phyloP scores from a whole-genome alignment of 23 red algal genomes.

The Gracilaria domingensis region DNA sequence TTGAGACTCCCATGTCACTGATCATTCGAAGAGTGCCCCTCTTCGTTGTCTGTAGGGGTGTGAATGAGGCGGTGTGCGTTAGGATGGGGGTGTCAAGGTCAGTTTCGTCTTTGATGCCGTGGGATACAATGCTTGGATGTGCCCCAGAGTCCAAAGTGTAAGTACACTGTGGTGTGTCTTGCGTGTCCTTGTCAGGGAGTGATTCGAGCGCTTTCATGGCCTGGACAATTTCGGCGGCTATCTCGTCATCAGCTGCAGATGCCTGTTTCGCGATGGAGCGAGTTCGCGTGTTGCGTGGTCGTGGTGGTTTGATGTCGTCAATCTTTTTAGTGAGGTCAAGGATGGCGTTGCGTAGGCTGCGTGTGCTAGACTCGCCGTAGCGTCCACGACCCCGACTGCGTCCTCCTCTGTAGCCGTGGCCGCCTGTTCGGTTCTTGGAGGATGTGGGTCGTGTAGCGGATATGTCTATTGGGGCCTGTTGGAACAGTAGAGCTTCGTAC shows the following conservation, averaged over 20 bases:
- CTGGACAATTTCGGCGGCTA: background rate
- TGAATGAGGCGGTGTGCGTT: background rate
- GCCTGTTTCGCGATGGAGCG: background rate
- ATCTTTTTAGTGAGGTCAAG: background rate
- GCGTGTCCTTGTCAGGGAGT: background rate
- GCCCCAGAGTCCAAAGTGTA: constrained; percentile 2
- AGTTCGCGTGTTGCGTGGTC: background rate
- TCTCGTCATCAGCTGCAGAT: background rate
- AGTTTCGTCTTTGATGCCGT: background rate
- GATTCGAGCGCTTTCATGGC: background rate
- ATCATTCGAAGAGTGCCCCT: background rate
- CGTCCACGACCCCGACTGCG: background rate
- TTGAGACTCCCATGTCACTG: background rate
- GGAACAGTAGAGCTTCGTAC: background rate
- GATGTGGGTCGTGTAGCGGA: no score
- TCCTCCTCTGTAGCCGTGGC: no score
- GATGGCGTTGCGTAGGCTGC: background rate
- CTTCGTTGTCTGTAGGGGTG: background rate
- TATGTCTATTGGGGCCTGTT: background rate
- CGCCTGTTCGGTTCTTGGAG: no score
- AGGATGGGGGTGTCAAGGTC: background rate
- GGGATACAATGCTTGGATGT: background rate
- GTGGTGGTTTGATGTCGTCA: background rate
- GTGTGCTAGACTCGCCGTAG: background rate
- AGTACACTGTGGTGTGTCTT: background rate